A percentile compares a stretch with the other conserved stretches of the same genome.
phyloP scores from a whole-genome alignment of 352 stramenopile genomes.

The Phytophthora fragariae region DNA sequence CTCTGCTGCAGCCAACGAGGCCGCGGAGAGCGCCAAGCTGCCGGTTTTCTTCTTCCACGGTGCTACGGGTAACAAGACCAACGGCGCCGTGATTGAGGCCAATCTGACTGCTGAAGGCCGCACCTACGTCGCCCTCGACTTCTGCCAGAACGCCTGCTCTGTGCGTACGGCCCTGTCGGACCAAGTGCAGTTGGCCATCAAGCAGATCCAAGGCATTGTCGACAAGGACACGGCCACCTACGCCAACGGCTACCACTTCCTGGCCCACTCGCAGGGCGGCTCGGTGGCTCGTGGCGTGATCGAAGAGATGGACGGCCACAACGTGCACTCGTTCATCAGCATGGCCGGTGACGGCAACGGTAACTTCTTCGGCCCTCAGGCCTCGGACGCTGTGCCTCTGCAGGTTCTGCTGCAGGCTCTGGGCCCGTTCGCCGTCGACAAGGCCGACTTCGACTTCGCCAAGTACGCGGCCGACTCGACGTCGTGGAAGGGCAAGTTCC shows the following conservation, averaged over 20 bases:
- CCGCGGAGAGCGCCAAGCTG: constrained; percentile 31
- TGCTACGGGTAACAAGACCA: constrained; percentile 43
- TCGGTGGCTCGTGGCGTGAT: constrained; percentile 58
- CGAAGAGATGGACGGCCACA: constrained; percentile 68
- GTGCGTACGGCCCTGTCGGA: constrained; percentile 40
- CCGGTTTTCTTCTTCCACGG: constrained; percentile 70
- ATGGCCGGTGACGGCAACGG: constrained; percentile 59
- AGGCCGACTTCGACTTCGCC: too few species aligned
- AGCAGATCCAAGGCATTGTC: constrained; percentile 53
- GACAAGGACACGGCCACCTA: constrained; percentile 42
- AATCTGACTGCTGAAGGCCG: constrained; percentile 54
- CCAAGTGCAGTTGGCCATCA: constrained; percentile 60
- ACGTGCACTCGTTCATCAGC: constrained; percentile 19
- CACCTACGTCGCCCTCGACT: constrained; percentile 52
- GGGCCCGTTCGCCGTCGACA: too few species aligned
- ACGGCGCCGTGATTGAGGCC: constrained; percentile 42
- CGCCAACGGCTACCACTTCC: constrained; percentile 59
- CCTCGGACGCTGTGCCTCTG: constrained; percentile 42
- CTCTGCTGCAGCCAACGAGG: constrained; percentile 25
- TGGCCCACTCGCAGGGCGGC: constrained; percentile 62
- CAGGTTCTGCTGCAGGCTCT: constrained; percentile 49
- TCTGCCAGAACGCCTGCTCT: constrained; percentile 55
- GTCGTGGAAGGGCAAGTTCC: constrained; percentile 48
- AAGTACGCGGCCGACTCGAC: constrained; percentile 37
- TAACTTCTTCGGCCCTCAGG: constrained; percentile 63